Conservation (phyloP, 2,329 filamentous ascomycete genomes). For the Davidsoniella australis region DNA sequence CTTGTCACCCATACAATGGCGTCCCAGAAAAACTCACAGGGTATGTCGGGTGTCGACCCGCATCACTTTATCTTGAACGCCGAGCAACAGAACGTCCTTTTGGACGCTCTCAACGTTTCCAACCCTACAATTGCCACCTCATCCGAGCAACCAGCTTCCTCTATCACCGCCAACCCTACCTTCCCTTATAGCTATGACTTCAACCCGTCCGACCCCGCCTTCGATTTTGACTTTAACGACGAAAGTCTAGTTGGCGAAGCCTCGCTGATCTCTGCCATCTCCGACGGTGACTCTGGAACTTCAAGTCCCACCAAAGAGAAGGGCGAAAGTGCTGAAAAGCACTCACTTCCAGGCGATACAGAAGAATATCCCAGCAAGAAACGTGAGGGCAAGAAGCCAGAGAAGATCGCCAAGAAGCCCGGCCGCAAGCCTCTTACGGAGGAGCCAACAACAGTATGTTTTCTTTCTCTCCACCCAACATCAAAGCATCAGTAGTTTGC, state of each 20-base stretch:
- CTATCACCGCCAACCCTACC: conserved; percentile 39
- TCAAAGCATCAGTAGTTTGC: neutral
- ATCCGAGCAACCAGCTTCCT: conserved; percentile 24
- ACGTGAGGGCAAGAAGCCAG: conserved; percentile 47
- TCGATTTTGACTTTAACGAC: conserved; percentile 48
- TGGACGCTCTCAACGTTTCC: conserved; percentile 52
- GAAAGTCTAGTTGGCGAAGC: conserved; percentile 39
- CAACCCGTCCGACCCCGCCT: conserved; percentile 49
- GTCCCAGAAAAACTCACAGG: conserved; percentile 28
- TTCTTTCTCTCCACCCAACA: conserved; percentile 4
- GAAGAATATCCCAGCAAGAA: conserved; percentile 34
- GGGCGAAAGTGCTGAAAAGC: conserved; percentile 42
- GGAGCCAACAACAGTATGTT: conserved; percentile 83
- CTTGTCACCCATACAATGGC: conserved; percentile 25
- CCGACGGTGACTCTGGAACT: conserved; percentile 39
- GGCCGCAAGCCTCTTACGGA: conserved; percentile 90
- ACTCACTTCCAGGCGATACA: conserved; percentile 52
- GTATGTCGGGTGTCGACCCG: conserved; percentile 16
- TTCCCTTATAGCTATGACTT: conserved; percentile 63
- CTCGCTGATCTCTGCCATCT: conserved; percentile 41
- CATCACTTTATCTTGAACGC: conserved; percentile 53
- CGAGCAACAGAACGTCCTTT: conserved; percentile 59
- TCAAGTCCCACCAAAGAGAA: conserved; percentile 1
- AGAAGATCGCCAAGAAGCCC: conserved; percentile 85
- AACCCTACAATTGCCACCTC: conserved; percentile 20